Conservation (phyloP, 2,329 filamentous ascomycete genomes). For the Berkeleyomyces rouxiae region DNA sequence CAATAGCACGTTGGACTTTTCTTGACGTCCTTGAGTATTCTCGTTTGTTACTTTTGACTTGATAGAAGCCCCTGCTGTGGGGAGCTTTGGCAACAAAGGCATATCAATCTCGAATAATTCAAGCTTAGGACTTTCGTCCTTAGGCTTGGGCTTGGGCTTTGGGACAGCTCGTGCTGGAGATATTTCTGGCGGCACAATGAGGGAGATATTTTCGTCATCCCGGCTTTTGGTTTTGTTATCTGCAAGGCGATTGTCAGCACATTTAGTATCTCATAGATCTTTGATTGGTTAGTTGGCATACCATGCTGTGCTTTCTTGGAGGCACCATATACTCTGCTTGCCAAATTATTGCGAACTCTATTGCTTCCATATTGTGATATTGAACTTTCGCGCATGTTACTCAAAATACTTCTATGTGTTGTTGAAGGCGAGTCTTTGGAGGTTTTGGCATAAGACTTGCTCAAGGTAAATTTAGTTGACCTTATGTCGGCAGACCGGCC, state of each 20-base stretch:
- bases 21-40: neutral
- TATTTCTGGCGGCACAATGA: neutral
- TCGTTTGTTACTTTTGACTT: neutral
- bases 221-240: neutral
- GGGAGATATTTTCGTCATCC: neutral
- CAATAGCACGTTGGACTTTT: neutral
- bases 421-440: neutral
- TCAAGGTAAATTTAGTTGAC: neutral
- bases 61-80: neutral
- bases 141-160: neutral
- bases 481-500: neutral
- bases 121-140: neutral
- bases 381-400: too few relatives aligned
- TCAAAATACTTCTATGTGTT: neutral
- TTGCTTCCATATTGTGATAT: neutral
- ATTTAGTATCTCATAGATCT: neutral
- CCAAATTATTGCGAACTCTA: neutral
- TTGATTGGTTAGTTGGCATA: neutral
- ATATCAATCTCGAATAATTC: neutral
- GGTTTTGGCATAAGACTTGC: neutral
- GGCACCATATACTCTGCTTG: neutral
- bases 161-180: neutral
- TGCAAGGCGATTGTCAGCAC: neutral
- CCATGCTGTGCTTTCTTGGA: neutral
- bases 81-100: neutral